Percentiles rank a stretch among this genome's conserved stretches.
Evolutionary conservation across 73 alveolate genomes (phyloP).

Genomic region (Durusdinium trenchii): DNA sequence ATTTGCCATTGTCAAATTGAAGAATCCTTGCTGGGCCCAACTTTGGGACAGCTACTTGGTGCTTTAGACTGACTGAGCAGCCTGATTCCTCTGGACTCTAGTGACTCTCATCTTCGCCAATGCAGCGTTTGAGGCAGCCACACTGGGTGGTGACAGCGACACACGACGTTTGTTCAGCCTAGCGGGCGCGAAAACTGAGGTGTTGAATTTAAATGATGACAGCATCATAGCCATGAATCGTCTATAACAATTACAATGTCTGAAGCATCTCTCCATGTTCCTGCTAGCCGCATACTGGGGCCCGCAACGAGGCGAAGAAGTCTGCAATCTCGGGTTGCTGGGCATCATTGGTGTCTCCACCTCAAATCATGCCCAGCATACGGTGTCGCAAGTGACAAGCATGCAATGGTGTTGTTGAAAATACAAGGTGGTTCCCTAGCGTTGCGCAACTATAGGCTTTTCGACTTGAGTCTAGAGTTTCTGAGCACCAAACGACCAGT

Average conservation of each 20-base stretch:
- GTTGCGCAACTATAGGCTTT: background rate
- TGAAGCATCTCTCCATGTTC: background rate
- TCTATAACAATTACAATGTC: background rate
- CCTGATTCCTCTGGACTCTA: no score
- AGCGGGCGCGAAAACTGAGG: background rate
- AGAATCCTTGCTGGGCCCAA: no score
- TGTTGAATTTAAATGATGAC: background rate
- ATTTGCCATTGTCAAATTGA: no score
- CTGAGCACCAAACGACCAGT: slow-evolving; percentile 2
- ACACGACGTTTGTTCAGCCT: slow-evolving; percentile 65
- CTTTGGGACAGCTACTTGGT: no score
- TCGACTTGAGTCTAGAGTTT: background rate
- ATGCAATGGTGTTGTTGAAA: background rate
- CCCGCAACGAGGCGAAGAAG: slow-evolving; percentile 32
- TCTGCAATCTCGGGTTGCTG: slow-evolving; percentile 94
- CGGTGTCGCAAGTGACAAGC: background rate
- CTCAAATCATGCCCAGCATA: background rate
- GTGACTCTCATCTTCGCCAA: background rate
- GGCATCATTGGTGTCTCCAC: slow-evolving; percentile 94
- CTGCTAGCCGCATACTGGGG: background rate
- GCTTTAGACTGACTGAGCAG: no score
- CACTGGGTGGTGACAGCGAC: background rate
- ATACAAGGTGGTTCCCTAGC: background rate
- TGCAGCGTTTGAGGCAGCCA: background rate
- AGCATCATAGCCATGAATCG: no score